Conservation (phyloP, 805 yeast genomes). For the Starmerella kuoi region DNA sequence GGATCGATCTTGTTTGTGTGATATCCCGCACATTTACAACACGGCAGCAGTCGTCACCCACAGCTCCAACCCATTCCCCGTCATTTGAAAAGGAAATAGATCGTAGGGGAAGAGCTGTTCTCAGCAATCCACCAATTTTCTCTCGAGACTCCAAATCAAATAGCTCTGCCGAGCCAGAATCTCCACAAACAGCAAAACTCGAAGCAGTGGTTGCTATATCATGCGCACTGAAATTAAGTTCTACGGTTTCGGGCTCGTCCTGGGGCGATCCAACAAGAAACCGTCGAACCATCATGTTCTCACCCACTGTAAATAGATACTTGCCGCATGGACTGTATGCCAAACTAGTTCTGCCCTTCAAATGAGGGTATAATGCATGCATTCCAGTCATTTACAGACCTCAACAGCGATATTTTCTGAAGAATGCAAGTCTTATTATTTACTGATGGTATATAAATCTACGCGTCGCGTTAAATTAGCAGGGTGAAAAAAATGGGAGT, state of each 20-base stretch:
- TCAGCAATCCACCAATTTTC: conserved; percentile 19
- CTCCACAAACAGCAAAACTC: conserved; percentile 34
- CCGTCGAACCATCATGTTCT: conserved; percentile 28
- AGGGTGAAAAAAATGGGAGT: neutral
- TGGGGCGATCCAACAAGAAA: conserved; percentile 23
- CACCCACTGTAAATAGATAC: conserved; percentile 29
- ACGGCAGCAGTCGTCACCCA: conserved; percentile 28
- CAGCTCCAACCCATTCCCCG: conserved; percentile 29
- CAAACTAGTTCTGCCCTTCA: conserved; percentile 27
- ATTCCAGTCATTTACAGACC: neutral
- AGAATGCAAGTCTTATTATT: too few species aligned
- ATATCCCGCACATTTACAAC: conserved; percentile 28
- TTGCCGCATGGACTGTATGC: conserved; percentile 28
- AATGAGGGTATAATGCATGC: conserved; percentile 29
- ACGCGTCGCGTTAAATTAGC: neutral
- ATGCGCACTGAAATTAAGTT: conserved; percentile 21
- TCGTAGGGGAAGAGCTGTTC: conserved; percentile 29
- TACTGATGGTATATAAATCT: neutral
- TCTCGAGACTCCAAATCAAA: conserved; percentile 23
- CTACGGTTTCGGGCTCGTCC: conserved; percentile 28
- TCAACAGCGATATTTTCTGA: too few species aligned
- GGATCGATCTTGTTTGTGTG: conserved; percentile 33
- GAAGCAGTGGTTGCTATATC: conserved; percentile 23
- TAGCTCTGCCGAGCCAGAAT: conserved; percentile 32
- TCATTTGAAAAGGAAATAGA: conserved; percentile 27